These are phyloP conservation scores for Eucalyptus melliodora DNA, from an alignment of 345 rosid genomes.

Conservation along the genomic window DNA sequence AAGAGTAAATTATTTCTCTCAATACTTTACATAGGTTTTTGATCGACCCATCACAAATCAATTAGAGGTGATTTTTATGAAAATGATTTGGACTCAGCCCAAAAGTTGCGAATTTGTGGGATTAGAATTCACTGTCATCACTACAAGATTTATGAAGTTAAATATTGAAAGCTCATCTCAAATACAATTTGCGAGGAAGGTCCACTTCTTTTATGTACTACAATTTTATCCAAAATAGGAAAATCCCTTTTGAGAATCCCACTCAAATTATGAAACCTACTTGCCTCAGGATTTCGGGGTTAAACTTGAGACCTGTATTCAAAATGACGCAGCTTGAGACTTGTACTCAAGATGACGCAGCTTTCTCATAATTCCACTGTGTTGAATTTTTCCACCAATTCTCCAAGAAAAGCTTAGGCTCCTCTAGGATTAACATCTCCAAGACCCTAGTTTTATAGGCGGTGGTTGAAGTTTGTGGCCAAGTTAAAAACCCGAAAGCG, in stretches of 20 bases:
- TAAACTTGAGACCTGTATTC: neutral
- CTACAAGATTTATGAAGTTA: too few relatives aligned
- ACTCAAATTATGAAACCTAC: neutral
- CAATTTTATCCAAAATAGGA: neutral
- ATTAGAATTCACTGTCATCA: neutral
- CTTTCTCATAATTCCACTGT: neutral
- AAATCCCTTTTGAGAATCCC: neutral
- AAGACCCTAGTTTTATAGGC: neutral
- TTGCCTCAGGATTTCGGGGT: neutral
- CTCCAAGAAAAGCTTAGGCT: neutral
- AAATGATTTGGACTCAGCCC: too few relatives aligned
- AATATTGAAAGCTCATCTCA: too few relatives aligned
- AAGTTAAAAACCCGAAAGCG: neutral
- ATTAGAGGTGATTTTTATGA: too few relatives aligned
- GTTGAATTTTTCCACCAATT: neutral
- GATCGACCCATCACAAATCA: neutral
- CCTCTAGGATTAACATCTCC: neutral
- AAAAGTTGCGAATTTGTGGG: too few relatives aligned
- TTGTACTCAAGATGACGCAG: too few relatives aligned
- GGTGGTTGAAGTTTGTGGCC: neutral
- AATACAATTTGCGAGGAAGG: neutral
- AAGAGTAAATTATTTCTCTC: too few relatives aligned
- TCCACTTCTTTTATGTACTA: neutral
- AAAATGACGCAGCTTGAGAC: neutral
- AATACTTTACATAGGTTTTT: too few relatives aligned